Percentiles rank a stretch among this genome's conserved stretches.
Evolutionary conservation across 257 asterid genomes (phyloP).

Genomic region (Ligustrum vulgare): DNA sequence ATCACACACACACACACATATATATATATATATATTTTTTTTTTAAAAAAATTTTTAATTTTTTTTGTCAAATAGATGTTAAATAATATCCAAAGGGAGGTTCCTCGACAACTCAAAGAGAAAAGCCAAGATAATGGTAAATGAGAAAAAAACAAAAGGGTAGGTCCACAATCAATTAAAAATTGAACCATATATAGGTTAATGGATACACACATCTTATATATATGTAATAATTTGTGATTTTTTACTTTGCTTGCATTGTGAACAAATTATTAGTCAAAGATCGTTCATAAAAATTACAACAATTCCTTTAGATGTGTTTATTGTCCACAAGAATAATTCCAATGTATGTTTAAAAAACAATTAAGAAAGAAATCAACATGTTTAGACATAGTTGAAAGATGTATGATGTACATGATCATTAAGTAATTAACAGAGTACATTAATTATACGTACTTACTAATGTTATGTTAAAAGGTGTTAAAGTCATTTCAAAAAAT

Average conservation of each 20-base stretch:
- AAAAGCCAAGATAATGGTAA: conserved; percentile 8
- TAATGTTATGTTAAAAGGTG: too few species aligned
- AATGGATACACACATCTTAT: conserved; percentile 1
- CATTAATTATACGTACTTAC: too few species aligned
- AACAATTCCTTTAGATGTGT: background rate
- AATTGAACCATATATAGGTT: background rate
- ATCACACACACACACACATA: too few species aligned
- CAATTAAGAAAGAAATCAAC: too few species aligned
- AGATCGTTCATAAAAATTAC: background rate
- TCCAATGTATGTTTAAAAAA: background rate
- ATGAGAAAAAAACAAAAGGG: conserved; percentile 20
- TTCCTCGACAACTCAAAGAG: conserved; percentile 18
- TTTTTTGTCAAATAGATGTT: too few species aligned
- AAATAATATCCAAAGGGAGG: conserved; percentile 1
- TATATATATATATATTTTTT: too few species aligned
- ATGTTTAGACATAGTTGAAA: too few species aligned
- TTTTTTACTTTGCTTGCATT: conserved; percentile 12
- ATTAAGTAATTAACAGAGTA: too few species aligned
- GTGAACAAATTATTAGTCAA: background rate
- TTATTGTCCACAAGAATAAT: background rate
- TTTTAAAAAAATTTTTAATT: too few species aligned
- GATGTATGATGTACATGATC: background rate
- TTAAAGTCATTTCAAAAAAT: too few species aligned
- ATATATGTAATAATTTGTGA: background rate
- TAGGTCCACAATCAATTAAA: conserved; percentile 9